Evolutionary conservation across 1,284 basidiomycete species (phyloP), one percentile per base, ranked within the genome.

Genomic region (Exsudoporus floridanus): DNA sequence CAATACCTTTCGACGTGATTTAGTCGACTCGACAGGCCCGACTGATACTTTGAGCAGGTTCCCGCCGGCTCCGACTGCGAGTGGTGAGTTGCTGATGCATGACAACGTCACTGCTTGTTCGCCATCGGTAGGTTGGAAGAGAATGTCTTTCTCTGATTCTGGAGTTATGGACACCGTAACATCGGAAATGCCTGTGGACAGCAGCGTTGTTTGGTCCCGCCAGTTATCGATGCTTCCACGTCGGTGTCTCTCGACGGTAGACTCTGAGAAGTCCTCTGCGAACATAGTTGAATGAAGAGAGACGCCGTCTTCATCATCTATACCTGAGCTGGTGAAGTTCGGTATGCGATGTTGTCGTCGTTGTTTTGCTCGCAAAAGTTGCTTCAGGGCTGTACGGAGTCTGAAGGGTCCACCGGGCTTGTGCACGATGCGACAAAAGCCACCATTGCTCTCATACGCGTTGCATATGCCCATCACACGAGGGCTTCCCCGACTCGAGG

Each of bases 381-480:
- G 80, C 63, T 84, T 84, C 48, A 96, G 74, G 6, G 86, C 80
- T 14, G 78, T 68, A 33, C 85, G 80, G 49, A 97, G 75, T 30
- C 87, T 83, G 45, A 83, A 82, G 0, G 94, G 94, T 1, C 94
- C 93, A 27, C 86, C 86, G 4, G 94, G 94, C 70, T 98, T 98
- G 78, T 89, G 92, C 21, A 96, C 73, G 35, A 94, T 77, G 14
- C 91, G 83, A 68, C 89, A 91, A 69, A 92, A 90, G 28, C 94
- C 93, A 18, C 94, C 94, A n/a, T 84, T 81, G 27, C 77, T 77
- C 64, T 92, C 90, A 64, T 90, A 88, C 23, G 86, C 83, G 55
- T 77, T 81, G 56, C 85, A 79, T 45, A 83, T 76, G 25, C 77
- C 71, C 80, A 86, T 80, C 56, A 88, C 70, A 39, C 78, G 73